A percentile compares a stretch with the other conserved stretches of the same genome.
Conservation (phyloP, 805 yeast genomes). For the Ogataea methylovora region DNA sequence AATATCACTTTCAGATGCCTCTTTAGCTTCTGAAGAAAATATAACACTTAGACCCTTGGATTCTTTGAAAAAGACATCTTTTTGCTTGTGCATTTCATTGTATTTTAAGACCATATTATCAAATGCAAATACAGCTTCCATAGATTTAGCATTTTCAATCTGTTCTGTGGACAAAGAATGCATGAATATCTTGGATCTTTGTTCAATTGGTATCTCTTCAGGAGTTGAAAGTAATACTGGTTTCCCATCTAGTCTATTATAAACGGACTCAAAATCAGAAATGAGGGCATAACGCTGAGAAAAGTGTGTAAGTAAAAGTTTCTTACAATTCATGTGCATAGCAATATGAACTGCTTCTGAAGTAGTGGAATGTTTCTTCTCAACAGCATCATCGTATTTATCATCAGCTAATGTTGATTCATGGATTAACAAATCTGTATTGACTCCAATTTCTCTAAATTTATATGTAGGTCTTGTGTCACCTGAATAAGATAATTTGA, state of each 20-base stretch:
- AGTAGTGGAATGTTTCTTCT: slow-evolving; percentile 82
- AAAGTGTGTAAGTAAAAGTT: slow-evolving; percentile 80
- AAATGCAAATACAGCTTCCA: slow-evolving; percentile 44
- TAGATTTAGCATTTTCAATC: slow-evolving; percentile 17
- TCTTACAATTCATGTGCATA: slow-evolving; percentile 60
- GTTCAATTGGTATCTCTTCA: slow-evolving; percentile 8
- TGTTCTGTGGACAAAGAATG: slow-evolving; percentile 1
- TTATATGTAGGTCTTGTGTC: slow-evolving; percentile 79
- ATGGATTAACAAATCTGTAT: slow-evolving; percentile 74
- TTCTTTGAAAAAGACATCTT: slow-evolving; percentile 20
- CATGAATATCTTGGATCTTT: slow-evolving; percentile 17
- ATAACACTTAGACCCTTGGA: slow-evolving; percentile 17
- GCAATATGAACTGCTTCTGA: slow-evolving; percentile 77
- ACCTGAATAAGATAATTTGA: slow-evolving; percentile 84
- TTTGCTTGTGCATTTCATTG: slow-evolving; percentile 32
- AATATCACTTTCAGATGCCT: slow-evolving; percentile 7
- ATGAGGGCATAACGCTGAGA: slow-evolving; percentile 78
- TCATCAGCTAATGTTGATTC: slow-evolving; percentile 90
- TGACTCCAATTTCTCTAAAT: slow-evolving; percentile 55
- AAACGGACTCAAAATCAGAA: slow-evolving; percentile 17
- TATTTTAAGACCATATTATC: slow-evolving; percentile 54
- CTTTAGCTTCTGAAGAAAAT: slow-evolving; percentile 18
- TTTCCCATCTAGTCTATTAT: slow-evolving; percentile 10
- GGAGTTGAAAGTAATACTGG: too few species aligned
- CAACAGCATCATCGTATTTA: slow-evolving; percentile 65